These are phyloP conservation scores for Epichloe coenophiala DNA, from an alignment of 2,329 filamentous ascomycete species.

Conservation along the genomic window DNA sequence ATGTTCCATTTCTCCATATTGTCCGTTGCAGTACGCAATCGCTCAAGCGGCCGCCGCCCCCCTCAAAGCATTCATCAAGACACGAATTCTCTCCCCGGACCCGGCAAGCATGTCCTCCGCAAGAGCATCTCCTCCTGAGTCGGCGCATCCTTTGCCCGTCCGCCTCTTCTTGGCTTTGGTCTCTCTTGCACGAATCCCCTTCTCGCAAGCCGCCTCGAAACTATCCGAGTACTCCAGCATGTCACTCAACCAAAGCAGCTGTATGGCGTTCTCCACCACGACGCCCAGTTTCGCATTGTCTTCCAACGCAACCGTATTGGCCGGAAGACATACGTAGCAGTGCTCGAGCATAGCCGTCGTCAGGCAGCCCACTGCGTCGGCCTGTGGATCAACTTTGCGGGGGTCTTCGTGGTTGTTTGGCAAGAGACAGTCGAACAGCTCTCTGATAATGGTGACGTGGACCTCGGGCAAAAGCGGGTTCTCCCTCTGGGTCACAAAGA, in stretches of 20 bases:
- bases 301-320: constrained; percentile 42
- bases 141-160: constrained; percentile 17
- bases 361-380: constrained; percentile 24
- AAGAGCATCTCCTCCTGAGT: constrained; percentile 23
- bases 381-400: constrained; percentile 21
- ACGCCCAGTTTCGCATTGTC: constrained; percentile 65
- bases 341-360: constrained; percentile 33
- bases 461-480: constrained; percentile 23
- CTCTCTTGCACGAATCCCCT: constrained; percentile 35
- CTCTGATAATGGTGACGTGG: constrained; percentile 31
- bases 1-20: too few species aligned
- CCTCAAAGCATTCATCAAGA: constrained; percentile 24
- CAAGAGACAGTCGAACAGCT: constrained; percentile 32
- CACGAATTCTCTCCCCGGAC: constrained; percentile 29
- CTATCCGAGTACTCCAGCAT: constrained; percentile 20
- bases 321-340: constrained; percentile 53
- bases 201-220: constrained; percentile 27
- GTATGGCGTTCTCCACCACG: constrained; percentile 50
- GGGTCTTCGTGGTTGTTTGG: constrained; percentile 28
- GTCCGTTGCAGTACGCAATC: too few species aligned
- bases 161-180: constrained; percentile 31
- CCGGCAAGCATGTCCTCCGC: constrained; percentile 30
- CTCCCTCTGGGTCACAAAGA: constrained; percentile 30
- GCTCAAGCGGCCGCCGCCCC: not conserved
- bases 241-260: constrained; percentile 31